These are phyloP conservation scores for Pseudocercospora fuligena DNA, from an alignment of 2,329 filamentous ascomycete species.

Conservation along the genomic window DNA sequence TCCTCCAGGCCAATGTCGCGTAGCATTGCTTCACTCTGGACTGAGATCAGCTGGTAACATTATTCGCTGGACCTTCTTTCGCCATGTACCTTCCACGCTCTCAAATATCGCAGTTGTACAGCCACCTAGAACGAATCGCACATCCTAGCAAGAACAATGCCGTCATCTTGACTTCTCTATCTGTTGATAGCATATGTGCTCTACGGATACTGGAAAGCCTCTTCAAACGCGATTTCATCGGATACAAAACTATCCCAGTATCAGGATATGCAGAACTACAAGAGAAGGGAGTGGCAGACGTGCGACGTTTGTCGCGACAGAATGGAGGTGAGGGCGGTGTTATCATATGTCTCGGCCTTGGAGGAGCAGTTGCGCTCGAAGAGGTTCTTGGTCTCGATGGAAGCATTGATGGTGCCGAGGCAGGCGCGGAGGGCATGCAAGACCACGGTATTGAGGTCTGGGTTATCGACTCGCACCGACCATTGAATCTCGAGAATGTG, in stretches of 20 bases:
- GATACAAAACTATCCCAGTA: constrained; percentile 95
- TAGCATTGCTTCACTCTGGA: neutral
- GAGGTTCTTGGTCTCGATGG: constrained; percentile 75
- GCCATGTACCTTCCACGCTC: constrained; percentile 91
- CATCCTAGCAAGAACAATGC: constrained; percentile 92
- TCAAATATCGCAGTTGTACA: constrained; percentile 88
- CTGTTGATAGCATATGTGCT: constrained; percentile 93
- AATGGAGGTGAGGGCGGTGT: constrained; percentile 85
- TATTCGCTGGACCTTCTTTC: neutral
- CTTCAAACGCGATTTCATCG: constrained; percentile 97
- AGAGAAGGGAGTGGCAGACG: constrained; percentile 76
- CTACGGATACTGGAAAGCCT: constrained; percentile 91
- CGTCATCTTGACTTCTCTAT: constrained; percentile 87
- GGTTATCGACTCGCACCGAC: constrained; percentile 87
- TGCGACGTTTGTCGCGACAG: constrained; percentile 83
- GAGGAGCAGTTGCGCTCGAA: constrained; percentile 86
- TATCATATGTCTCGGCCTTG: constrained; percentile 90
- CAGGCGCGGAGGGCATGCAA: constrained; percentile 43
- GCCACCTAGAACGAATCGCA: constrained; percentile 81
- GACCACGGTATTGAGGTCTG: constrained; percentile 90
- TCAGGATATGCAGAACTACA: constrained; percentile 89
- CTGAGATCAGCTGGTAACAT: neutral
- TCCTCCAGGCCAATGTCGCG: constrained; percentile 1
- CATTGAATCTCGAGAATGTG: constrained; percentile 93
- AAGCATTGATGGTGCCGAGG: constrained; percentile 58